Conservation (phyloP, 257 asterid genomes). For the Forsythia viridissima region DNA sequence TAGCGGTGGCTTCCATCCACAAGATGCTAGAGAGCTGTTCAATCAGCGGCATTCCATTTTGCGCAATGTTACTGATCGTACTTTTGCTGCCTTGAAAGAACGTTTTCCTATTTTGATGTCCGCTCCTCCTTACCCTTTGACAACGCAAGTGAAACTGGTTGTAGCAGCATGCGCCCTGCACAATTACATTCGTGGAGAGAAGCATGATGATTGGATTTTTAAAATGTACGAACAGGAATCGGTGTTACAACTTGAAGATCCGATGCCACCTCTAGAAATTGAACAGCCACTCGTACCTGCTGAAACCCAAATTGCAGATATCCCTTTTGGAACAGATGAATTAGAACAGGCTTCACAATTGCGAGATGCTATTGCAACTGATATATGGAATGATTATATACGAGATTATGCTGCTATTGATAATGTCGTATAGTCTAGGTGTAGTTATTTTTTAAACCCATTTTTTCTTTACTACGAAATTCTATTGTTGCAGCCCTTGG, state of each 20-base stretch:
- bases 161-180: constrained; percentile 50
- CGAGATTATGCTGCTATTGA: constrained; percentile 26
- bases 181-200: constrained; percentile 39
- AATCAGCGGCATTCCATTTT: constrained; percentile 38
- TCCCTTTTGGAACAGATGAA: constrained; percentile 27
- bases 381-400: constrained; percentile 38
- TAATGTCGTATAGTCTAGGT: constrained; percentile 23
- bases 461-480: not conserved
- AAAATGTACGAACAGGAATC: constrained; percentile 29
- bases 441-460: not conserved
- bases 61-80: constrained; percentile 26
- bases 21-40: constrained; percentile 45
- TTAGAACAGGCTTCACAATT: constrained; percentile 25
- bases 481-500: not conserved
- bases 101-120: constrained; percentile 48
- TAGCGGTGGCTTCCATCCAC: constrained; percentile 31
- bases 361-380: constrained; percentile 35
- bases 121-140: constrained; percentile 44
- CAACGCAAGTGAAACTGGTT: constrained; percentile 49
- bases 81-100: constrained; percentile 42
- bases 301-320: constrained; percentile 23
- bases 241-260: constrained; percentile 23
- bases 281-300: constrained; percentile 21
- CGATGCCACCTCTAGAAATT: constrained; percentile 33
- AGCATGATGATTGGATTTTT: constrained; percentile 42